Evolutionary conservation across 495 filamentous ascomycete species (phyloP), one percentile per base, ranked within the genome.

Genomic region (Aspergillus sparsus): DNA sequence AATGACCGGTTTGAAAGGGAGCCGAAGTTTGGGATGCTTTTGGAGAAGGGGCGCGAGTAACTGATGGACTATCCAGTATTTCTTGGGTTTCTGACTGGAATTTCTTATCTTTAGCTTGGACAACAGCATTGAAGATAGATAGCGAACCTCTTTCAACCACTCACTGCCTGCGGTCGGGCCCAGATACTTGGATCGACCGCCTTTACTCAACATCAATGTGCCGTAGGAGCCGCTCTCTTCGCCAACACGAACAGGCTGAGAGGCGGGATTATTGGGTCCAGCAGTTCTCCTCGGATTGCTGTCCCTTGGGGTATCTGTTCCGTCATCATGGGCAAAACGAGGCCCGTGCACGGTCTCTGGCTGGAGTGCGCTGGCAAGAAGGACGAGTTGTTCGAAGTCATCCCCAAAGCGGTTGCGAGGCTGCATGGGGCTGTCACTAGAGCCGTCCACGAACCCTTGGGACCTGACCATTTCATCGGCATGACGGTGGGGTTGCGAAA

Each of bases 161-260:
- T 41, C 37, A 41, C 37, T 41, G n/a, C 37, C 37, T 1, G 37
- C 37, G 8, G 37, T 41, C 6, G 37, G 37, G n/a, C 37, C 37
- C 37, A 41, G 6, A 41, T 41, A 41, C 37, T 41, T 41, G 37
- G 37, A 41, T n/a, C 37, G 37, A 41, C 37, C 37, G 10, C 37
- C 37, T 41, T 41, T 41, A 41, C 37, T 41, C 37, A 41, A 8
- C 37, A 41, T 41, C 37, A 41, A 41, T n/a, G 37, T 41, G 37
- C 37, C 37, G n/a, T 9, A 41, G 37, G 37, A 41, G 37, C 37
- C 37, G 37, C 37, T n/a, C 6, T 41, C 11, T 10, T 41, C 37
- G 7, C 37, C 37, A n/a, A 41, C 37, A 9, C n/a, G 11, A 5
- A 41, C 37, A n/a, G 37, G 37, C 10, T 41, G 37, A 4, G 37